A percentile compares a stretch with the other conserved stretches of the same genome.
Conservation (phyloP, 2,329 filamentous ascomycete species). For the Rhexocercosporidium sp. region DNA sequence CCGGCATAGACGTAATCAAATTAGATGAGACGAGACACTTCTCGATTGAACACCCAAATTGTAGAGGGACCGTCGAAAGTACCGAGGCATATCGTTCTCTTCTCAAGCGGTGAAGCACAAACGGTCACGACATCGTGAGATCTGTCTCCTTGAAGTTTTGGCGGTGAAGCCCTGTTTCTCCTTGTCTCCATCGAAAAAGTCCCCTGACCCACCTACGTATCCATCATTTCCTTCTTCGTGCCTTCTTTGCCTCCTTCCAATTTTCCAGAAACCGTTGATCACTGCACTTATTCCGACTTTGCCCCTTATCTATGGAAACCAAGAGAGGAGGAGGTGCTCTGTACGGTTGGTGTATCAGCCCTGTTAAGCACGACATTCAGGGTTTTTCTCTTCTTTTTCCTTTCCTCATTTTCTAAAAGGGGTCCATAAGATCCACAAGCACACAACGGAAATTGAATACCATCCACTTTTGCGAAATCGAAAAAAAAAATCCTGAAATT, state of each 20-base stretch:
- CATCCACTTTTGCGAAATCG: neutral
- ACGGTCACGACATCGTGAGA: neutral
- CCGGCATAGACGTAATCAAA: neutral
- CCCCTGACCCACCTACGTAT: constrained; percentile 5
- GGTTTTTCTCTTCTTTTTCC: neutral
- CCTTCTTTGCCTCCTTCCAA: neutral
- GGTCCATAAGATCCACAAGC: neutral
- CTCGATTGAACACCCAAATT: neutral
- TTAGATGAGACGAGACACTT: constrained; percentile 6
- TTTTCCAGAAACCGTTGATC: neutral
- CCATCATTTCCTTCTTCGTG: constrained; percentile 11
- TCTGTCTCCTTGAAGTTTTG: neutral
- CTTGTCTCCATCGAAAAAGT: neutral
- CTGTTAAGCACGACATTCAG: neutral
- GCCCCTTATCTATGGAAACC: constrained; percentile 3
- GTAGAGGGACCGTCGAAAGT: neutral
- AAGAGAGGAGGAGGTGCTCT: no score
- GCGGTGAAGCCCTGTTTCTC: constrained; percentile 1
- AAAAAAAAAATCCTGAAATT: neutral
- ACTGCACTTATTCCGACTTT: neutral
- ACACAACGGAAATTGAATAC: neutral
- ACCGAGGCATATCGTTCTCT: no score
- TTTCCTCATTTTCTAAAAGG: neutral
- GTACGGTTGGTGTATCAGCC: constrained; percentile 4
- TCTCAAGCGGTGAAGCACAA: neutral